phyloP scores from a whole-genome alignment of 257 asterid species.

The Forsythia suspensa region DNA sequence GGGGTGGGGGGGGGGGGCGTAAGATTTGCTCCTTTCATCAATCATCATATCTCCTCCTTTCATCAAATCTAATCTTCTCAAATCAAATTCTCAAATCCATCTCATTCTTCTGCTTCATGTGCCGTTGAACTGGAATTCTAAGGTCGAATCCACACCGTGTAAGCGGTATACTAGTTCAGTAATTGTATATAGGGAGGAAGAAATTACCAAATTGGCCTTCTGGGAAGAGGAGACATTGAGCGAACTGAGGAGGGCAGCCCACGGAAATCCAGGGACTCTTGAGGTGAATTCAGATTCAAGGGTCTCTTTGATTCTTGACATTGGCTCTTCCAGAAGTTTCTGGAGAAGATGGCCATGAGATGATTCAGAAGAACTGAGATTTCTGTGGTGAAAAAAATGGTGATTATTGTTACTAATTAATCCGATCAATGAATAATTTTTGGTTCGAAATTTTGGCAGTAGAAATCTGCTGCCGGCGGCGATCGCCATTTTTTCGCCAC shows the following conservation, averaged over 20 bases:
- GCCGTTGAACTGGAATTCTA: too few relatives aligned
- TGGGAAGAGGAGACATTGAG: slow-evolving; percentile 43
- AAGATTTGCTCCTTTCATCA: too few relatives aligned
- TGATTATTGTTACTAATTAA: slow-evolving; percentile 6
- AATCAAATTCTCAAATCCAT: too few relatives aligned
- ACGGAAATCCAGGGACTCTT: slow-evolving; percentile 40
- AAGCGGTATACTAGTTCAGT: too few relatives aligned
- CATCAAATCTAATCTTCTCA: too few relatives aligned
- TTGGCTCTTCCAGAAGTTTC: slow-evolving; percentile 43
- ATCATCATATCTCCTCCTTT: too few relatives aligned
- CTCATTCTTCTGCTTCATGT: too few relatives aligned
- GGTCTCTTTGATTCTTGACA: slow-evolving; percentile 37
- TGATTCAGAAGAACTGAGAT: slow-evolving; percentile 25
- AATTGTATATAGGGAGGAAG: background rate
- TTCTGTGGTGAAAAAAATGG: slow-evolving; percentile 17
- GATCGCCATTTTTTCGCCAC: background rate
- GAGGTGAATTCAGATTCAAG: slow-evolving; percentile 43
- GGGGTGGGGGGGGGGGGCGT: too few relatives aligned
- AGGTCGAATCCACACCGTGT: too few relatives aligned
- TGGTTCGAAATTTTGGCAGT: slow-evolving; percentile 25
- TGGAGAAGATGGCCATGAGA: slow-evolving; percentile 35
- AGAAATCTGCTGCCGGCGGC: background rate
- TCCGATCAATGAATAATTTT: background rate
- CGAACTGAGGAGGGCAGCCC: slow-evolving; percentile 34
- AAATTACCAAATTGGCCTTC: slow-evolving; percentile 54